A percentile compares a stretch with the other conserved stretches of the same genome.
phyloP scores from a whole-genome alignment of 2,329 filamentous ascomycete genomes.

The Penicillium sp. region DNA sequence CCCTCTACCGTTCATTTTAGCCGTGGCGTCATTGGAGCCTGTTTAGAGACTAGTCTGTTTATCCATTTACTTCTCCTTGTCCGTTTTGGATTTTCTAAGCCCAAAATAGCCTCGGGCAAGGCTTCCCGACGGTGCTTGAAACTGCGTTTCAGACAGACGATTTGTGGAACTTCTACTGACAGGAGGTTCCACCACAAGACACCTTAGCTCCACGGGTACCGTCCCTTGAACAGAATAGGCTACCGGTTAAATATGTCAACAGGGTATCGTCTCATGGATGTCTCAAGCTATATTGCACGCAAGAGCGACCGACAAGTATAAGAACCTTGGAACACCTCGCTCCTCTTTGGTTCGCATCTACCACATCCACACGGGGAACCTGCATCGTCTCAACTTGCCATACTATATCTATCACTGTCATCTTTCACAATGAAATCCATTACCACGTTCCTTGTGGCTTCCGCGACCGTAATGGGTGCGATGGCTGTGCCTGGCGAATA shows the following conservation, averaged over 20 bases:
- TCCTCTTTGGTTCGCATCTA: not conserved
- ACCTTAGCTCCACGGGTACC: not conserved
- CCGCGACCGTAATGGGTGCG: not conserved
- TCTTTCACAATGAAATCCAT: not conserved
- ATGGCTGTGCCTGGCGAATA: constrained; percentile 1
- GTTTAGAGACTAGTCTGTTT: not conserved
- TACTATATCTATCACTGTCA: not conserved
- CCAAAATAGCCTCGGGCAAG: not conserved
- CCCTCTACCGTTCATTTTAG: not conserved
- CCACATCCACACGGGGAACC: not conserved
- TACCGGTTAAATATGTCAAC: not conserved
- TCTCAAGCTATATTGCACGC: not conserved
- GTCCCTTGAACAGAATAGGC: not conserved
- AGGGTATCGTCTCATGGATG: not conserved
- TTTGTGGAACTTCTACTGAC: not conserved
- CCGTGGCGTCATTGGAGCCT: not conserved
- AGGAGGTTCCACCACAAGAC: not conserved
- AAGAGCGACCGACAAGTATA: not conserved
- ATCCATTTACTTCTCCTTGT: not conserved
- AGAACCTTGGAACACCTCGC: not conserved
- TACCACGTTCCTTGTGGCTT: not conserved
- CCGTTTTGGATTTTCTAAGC: not conserved
- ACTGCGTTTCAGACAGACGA: not conserved
- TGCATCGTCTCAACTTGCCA: not conserved
- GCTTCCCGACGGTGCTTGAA: not conserved